Evolutionary conservation across 306 rosid genomes (phyloP).

Genomic region (Carpinus fangiana): DNA sequence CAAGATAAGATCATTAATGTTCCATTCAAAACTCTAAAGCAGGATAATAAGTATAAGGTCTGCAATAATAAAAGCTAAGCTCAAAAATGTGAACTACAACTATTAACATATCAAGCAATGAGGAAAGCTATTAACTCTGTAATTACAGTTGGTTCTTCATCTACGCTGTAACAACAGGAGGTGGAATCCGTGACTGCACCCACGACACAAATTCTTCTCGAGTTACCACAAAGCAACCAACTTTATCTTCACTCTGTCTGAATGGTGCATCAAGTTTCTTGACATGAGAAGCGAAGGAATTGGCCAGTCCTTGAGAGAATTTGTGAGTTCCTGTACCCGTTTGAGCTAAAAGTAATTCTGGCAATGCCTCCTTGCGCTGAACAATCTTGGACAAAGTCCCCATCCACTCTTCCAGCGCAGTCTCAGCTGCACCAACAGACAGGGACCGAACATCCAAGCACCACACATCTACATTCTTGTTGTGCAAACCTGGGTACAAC

Average conservation of each 20-base stretch:
- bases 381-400: constrained; percentile 65
- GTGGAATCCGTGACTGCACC: constrained; percentile 56
- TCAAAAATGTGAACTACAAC: not conserved
- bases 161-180: constrained; percentile 31
- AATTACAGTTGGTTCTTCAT: constrained; percentile 20
- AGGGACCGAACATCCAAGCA: constrained; percentile 83
- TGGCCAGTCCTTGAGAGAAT: constrained; percentile 74
- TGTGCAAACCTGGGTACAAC: constrained; percentile 81
- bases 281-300: constrained; percentile 77
- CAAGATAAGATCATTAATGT: not conserved
- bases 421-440: constrained; percentile 84
- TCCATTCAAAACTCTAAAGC: not conserved
- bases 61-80: not conserved
- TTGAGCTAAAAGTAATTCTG: constrained; percentile 69
- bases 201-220: constrained; percentile 79
- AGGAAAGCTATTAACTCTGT: not conserved
- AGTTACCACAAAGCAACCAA: constrained; percentile 70
- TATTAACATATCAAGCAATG: not conserved
- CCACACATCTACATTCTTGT: constrained; percentile 67
- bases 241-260: constrained; percentile 63
- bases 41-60: too few species aligned
- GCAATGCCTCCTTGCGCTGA: constrained; percentile 60
- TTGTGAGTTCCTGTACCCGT: constrained; percentile 79
- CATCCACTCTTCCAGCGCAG: constrained; percentile 97
- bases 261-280: constrained; percentile 78